Conservation (phyloP, 2,329 filamentous ascomycete species). For the Pezicula neosporulosa region DNA sequence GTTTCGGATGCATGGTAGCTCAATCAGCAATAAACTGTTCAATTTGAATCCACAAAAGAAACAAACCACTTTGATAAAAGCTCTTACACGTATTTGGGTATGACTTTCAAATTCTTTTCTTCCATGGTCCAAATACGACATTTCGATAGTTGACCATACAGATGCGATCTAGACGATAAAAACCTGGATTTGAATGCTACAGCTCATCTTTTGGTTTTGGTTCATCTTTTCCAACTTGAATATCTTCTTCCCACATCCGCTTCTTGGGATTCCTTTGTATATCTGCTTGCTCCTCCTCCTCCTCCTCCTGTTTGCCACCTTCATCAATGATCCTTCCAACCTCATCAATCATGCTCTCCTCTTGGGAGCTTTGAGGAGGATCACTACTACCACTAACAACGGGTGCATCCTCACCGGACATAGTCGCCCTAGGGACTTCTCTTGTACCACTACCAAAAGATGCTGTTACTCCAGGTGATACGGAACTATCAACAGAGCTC, state of each 20-base stretch:
- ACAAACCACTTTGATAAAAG: no score
- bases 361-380: conserved; percentile 14
- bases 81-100: no score
- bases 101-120: background rate
- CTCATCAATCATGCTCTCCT: conserved; percentile 42
- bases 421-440: conserved; percentile 8
- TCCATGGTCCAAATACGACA: background rate
- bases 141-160: no score
- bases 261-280: conserved; percentile 52
- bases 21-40: no score
- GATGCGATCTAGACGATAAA: no score
- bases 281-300: conserved; percentile 27
- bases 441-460: conserved; percentile 16
- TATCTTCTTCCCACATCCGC: conserved; percentile 55
- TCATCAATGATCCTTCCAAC: conserved; percentile 52
- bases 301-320: conserved; percentile 22
- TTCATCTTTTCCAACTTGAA: conserved; percentile 28
- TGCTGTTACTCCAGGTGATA: no score
- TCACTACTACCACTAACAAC: conserved; percentile 45
- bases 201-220: conserved; percentile 28
- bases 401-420: conserved; percentile 27
- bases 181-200: conserved; percentile 5
- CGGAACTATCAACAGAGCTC: conserved; percentile 5
- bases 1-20: no score
- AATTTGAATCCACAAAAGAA: no score